Conservation (phyloP, 805 yeast species). For the Candida sakaeoensis region DNA sequence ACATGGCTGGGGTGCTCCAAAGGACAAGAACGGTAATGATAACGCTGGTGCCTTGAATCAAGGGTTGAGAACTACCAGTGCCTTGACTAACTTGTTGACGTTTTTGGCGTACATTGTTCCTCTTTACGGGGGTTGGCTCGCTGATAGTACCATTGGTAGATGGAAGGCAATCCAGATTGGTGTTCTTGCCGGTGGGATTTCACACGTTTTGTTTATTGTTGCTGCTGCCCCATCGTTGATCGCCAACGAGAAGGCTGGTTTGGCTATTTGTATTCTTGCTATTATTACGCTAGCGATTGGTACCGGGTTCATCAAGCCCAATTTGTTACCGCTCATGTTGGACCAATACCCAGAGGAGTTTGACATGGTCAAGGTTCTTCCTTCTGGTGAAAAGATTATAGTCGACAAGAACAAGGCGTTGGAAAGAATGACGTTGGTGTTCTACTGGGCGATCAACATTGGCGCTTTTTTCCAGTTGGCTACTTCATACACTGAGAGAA, state of each 20-base stretch:
- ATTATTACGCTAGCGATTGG: constrained; percentile 40
- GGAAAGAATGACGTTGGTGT: constrained; percentile 42
- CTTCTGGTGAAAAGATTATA: constrained; percentile 64
- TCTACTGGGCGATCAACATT: constrained; percentile 54
- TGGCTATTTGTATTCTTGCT: constrained; percentile 41
- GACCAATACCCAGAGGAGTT: constrained; percentile 51
- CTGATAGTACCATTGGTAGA: constrained; percentile 48
- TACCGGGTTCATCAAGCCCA: constrained; percentile 54
- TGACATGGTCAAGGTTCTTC: constrained; percentile 54
- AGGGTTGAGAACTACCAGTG: constrained; percentile 45
- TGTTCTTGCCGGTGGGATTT: constrained; percentile 42
- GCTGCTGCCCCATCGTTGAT: constrained; percentile 45
- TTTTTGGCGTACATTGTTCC: constrained; percentile 50
- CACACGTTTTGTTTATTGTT: constrained; percentile 46
- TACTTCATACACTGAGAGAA: constrained; percentile 48
- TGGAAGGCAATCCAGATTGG: constrained; percentile 49
- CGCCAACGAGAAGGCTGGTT: constrained; percentile 32
- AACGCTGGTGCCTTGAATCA: constrained; percentile 49
- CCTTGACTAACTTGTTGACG: constrained; percentile 44
- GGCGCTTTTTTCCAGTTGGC: constrained; percentile 54
- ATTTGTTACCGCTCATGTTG: constrained; percentile 45
- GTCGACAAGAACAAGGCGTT: constrained; percentile 43
- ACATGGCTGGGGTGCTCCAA: constrained; percentile 31
- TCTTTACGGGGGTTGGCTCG: constrained; percentile 49
- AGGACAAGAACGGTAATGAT: constrained; percentile 27